Evolutionary conservation across 352 stramenopile genomes (phyloP).

Genomic region (Phytophthora boehmeriae): DNA sequence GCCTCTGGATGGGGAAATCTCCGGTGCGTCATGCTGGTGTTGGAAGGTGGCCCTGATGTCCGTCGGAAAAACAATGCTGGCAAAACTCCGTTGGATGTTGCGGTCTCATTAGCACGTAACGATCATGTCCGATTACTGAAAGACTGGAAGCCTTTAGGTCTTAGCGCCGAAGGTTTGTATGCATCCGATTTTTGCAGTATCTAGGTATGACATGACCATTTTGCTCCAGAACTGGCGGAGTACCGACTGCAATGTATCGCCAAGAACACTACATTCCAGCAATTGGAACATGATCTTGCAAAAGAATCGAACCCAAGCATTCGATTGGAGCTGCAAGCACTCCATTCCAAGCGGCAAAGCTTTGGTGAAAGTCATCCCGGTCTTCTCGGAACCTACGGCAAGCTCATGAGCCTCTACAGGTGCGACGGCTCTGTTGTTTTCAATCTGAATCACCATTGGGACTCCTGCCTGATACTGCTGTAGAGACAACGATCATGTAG

Average conservation of each 20-base stretch:
- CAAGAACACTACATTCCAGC: constrained; percentile 12
- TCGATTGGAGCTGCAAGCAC: constrained; percentile 56
- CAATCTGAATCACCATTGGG: not conserved
- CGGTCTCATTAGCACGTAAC: constrained; percentile 35
- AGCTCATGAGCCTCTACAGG: constrained; percentile 55
- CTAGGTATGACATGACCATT: not conserved
- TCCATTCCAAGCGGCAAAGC: constrained; percentile 50
- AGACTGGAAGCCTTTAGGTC: constrained; percentile 55
- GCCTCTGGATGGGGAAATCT: constrained; percentile 73
- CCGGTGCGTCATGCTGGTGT: constrained; percentile 53
- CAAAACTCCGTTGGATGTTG: constrained; percentile 52
- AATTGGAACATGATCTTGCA: constrained; percentile 21
- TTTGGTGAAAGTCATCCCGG: constrained; percentile 42
- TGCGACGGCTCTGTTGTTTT: not conserved
- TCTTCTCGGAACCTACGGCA: constrained; percentile 39
- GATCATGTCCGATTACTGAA: constrained; percentile 47
- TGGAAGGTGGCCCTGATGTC: constrained; percentile 53
- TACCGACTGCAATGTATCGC: constrained; percentile 24
- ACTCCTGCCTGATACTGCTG: not conserved
- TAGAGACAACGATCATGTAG: constrained; percentile 29
- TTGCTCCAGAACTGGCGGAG: constrained; percentile 31
- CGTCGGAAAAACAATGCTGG: constrained; percentile 31
- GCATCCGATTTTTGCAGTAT: not conserved
- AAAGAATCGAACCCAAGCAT: constrained; percentile 41
- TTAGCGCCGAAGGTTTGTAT: constrained; percentile 45